Base-by-base conservation (phyloP, 176 grass and related monocot genomes). In the Otatea glauca region DNA sequence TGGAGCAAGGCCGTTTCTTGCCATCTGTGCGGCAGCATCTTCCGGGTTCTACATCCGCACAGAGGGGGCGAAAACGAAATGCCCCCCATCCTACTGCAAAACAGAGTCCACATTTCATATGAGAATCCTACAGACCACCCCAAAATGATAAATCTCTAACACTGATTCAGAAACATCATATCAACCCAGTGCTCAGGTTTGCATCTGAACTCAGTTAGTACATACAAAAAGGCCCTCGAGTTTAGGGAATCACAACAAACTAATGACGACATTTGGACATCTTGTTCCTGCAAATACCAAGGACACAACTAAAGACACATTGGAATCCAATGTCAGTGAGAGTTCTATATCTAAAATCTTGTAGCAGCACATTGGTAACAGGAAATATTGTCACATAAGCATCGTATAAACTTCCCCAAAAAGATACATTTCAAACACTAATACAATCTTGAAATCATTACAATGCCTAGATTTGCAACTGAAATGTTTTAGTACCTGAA, bases 1-100 rank as follows among this genome's bases (percentile, higher is more conserved):
- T 92, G 5, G 94, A 97, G 86, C 94, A 97, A 83, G 92, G 85
- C 94, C 94, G 92, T 70, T 97, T 97, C 85, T 97, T 97, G 39
- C 92, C 94, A 16, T 97, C 94, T 2, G 94, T 94, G 49, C 92
- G 85, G 48, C 94, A 89, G 69, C 94, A 97, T 68, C 95, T 92
- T 79, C 95, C 89, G 5, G 92, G 95, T 71, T 98, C 95, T 72
- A 67, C 88, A 81, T 98, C 95, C 63, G 82, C 45, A 76, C 82
- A 75, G 5, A 89, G 84, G 42, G 90, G 47, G 58, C 83, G 87
- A 61, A 92, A 79, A 64, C 83, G 87, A 61, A 92, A 79, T 34
- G 91, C 80, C 49, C 87, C 83, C 95, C 91, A 98, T 86, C 87
- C 92, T 82, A 90, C 92, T 92, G 76, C 35, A 81, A 89, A 81